phyloP scores from a whole-genome alignment of 192 early-diverging fungal genomes.

The Spinellus fusiger region DNA sequence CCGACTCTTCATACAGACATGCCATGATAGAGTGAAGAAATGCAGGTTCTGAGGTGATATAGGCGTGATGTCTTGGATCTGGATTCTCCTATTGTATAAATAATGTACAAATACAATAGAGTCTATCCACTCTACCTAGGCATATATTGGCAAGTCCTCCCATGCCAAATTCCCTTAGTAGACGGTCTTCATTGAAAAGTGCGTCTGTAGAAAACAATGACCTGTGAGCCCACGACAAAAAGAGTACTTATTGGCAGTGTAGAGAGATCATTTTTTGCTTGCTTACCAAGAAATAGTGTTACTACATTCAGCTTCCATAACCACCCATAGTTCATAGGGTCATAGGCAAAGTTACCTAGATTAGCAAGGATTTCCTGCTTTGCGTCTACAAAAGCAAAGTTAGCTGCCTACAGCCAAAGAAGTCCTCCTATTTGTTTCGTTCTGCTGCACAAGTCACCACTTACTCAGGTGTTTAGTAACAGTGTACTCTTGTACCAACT shows the following conservation, averaged over 20 bases:
- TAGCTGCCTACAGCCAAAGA: neutral
- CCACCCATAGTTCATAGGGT: conserved; percentile 45
- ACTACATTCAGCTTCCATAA: conserved; percentile 35
- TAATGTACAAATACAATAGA: neutral
- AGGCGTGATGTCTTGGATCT: conserved; percentile 8
- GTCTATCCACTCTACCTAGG: conserved; percentile 7
- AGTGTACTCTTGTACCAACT: conserved; percentile 19
- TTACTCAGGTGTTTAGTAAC: conserved; percentile 10
- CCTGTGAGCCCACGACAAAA: neutral
- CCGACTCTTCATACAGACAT: neutral
- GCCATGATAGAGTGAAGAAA: neutral
- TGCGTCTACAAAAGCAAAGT: conserved; percentile 9
- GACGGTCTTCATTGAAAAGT: neutral
- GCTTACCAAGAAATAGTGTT: conserved; percentile 34
- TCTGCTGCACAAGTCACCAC: neutral
- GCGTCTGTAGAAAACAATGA: conserved; percentile 1
- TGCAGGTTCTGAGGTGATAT: neutral
- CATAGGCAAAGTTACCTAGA: conserved; percentile 49
- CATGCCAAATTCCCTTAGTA: conserved; percentile 17
- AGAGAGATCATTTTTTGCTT: neutral
- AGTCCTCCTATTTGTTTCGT: neutral
- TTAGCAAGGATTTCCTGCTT: conserved; percentile 36
- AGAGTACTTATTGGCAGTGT: neutral
- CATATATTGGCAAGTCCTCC: conserved; percentile 28
- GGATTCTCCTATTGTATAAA: neutral